Evolutionary conservation across 2,329 filamentous ascomycete species (phyloP).

Genomic region (Ophiostoma quercus): DNA sequence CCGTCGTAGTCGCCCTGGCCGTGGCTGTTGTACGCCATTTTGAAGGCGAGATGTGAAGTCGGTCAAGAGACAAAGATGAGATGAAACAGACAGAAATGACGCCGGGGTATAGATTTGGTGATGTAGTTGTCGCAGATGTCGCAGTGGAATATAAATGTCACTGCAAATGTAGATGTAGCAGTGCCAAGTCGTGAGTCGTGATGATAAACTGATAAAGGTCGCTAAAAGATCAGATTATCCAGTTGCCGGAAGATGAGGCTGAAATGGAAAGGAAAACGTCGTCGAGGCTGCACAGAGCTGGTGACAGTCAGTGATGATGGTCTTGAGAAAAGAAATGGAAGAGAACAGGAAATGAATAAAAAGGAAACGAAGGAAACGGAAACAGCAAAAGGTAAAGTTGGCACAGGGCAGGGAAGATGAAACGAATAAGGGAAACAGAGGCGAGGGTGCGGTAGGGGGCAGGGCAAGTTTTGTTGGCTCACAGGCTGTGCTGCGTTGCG

Average conservation of each 20-base stretch:
- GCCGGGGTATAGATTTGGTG: constrained; percentile 6
- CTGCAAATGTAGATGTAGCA: constrained; percentile 6
- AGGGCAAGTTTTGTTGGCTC: constrained; percentile 14
- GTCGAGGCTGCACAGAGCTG: not conserved
- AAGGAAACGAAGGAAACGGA: constrained; percentile 4
- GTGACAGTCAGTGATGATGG: constrained; percentile 6
- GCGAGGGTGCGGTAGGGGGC: constrained; percentile 10
- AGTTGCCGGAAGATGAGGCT: not conserved
- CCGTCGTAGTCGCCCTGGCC: constrained; percentile 48
- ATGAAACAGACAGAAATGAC: not conserved
- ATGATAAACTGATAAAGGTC: constrained; percentile 20
- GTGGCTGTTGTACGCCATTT: constrained; percentile 30
- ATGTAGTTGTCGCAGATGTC: not conserved
- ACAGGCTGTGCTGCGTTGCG: constrained; percentile 11
- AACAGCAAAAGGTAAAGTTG: constrained; percentile 10
- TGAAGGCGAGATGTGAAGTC: not conserved
- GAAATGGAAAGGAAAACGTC: constrained; percentile 20
- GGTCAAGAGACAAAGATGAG: not conserved
- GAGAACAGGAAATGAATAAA: constrained; percentile 8
- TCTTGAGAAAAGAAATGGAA: not conserved
- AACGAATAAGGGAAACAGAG: constrained; percentile 7
- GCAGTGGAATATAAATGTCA: not conserved
- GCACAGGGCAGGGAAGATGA: constrained; percentile 8
- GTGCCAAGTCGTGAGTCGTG: constrained; percentile 16
- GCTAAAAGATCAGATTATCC: constrained; percentile 8